These are phyloP conservation scores for Podochytrium sp. DNA, from an alignment of 192 early-diverging fungal genomes.

Conservation along the genomic window DNA sequence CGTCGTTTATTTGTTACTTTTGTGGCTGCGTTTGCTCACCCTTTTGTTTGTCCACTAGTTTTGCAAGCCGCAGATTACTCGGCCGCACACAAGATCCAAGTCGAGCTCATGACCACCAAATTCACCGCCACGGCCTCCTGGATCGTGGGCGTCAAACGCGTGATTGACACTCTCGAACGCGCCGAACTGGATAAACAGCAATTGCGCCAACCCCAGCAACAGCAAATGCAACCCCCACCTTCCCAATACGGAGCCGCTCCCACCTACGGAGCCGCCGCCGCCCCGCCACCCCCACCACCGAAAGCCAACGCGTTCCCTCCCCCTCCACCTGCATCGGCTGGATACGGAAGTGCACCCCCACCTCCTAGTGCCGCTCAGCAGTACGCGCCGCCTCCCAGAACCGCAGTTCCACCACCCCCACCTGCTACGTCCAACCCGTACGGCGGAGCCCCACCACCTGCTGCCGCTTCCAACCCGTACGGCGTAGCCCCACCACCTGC, in stretches of 20 bases:
- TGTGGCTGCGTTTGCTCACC: neutral
- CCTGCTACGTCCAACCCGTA: neutral
- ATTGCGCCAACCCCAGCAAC: neutral
- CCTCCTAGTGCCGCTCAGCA: neutral
- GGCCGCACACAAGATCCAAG: slow-evolving; percentile 59
- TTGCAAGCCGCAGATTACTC: slow-evolving; percentile 57
- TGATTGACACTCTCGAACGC: slow-evolving; percentile 58
- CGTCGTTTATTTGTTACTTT: neutral
- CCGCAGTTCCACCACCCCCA: neutral
- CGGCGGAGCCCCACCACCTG: slow-evolving; percentile 8
- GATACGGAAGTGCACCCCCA: neutral
- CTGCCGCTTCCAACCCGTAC: slow-evolving; percentile 9
- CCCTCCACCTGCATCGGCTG: neutral
- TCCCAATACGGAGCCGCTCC: neutral
- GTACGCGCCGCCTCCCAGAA: neutral
- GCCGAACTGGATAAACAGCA: slow-evolving; percentile 21
- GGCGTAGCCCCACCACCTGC: slow-evolving; percentile 20
- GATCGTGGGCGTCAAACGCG: slow-evolving; percentile 73
- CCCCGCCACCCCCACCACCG: neutral
- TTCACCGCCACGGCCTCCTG: slow-evolving; percentile 66
- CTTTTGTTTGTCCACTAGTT: slow-evolving; percentile 29
- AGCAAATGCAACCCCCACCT: neutral
- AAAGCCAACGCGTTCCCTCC: neutral
- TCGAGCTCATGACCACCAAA: slow-evolving; percentile 73
- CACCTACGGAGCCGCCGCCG: neutral